phyloP scores from a whole-genome alignment of 768 basidiomycete genomes.

The Fomitopsis pulvina region DNA sequence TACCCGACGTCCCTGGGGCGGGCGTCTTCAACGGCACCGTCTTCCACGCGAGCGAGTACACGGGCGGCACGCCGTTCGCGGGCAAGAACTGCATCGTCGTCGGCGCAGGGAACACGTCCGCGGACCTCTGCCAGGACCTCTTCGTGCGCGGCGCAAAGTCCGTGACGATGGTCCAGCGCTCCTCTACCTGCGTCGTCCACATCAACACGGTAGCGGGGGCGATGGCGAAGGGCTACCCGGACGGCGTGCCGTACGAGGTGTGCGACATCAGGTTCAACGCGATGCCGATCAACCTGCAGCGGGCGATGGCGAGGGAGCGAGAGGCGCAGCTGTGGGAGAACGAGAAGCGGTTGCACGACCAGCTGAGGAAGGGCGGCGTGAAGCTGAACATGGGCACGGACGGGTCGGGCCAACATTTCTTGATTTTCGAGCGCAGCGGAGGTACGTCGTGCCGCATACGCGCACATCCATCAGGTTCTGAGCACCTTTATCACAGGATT shows the following conservation, averaged over 20 bases:
- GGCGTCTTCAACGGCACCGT: conserved; percentile 26
- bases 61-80: conserved; percentile 21
- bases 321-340: conserved; percentile 19
- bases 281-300: conserved; percentile 21
- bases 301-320: conserved; percentile 12
- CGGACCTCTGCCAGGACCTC: conserved; percentile 36
- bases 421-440: conserved; percentile 26
- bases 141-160: conserved; percentile 23
- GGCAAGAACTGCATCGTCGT: conserved; percentile 35
- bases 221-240: conserved; percentile 8
- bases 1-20: conserved; percentile 23
- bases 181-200: conserved; percentile 29
- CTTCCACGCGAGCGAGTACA: conserved; percentile 28
- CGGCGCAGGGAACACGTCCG: conserved; percentile 34
- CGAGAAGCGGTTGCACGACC: conserved; percentile 29
- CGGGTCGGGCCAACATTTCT: conserved; percentile 24
- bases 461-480: neutral
- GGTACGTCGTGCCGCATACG: conserved; percentile 19
- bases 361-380: conserved; percentile 30
- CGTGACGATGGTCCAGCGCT: conserved; percentile 39
- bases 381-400: conserved; percentile 29
- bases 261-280: conserved; percentile 18
- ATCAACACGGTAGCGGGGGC: neutral
- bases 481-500: neutral
- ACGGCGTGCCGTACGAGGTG: conserved; percentile 17